Evolutionary conservation across 345 rosid genomes (phyloP).

Genomic region (Pugionium cornutum): DNA sequence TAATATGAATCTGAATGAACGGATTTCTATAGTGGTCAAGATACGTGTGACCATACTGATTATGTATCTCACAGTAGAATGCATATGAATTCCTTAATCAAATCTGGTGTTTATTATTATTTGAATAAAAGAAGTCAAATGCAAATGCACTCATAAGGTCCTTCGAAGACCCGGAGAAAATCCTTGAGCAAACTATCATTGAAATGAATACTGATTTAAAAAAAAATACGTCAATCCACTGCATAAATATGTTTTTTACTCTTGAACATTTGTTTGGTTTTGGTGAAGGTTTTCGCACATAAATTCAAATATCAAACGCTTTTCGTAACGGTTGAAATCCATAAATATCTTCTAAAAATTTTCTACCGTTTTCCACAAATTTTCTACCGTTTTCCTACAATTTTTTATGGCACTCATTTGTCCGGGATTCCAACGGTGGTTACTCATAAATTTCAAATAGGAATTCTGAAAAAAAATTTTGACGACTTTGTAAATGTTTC

Average conservation of each 20-base stretch:
- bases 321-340: too few species aligned
- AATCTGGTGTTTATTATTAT: constrained; percentile 13
- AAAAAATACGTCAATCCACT: constrained; percentile 86
- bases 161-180: constrained; percentile 81
- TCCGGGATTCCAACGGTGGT: too few species aligned
- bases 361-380: too few species aligned
- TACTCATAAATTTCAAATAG: too few species aligned
- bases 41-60: constrained; percentile 33
- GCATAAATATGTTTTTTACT: constrained; percentile 51
- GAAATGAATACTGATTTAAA: constrained; percentile 75
- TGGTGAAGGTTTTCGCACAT: too few species aligned
- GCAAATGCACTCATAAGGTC: constrained; percentile 61
- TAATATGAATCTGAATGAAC: constrained; percentile 67
- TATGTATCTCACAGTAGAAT: not conserved
- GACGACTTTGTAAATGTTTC: too few species aligned
- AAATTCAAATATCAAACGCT: too few species aligned
- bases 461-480: too few species aligned
- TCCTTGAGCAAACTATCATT: constrained; percentile 70
- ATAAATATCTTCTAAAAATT: too few species aligned
- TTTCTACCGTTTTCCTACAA: too few species aligned
- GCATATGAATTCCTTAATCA: not conserved
- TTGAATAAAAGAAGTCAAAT: constrained; percentile 54
- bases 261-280: too few species aligned
- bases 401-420: too few species aligned
- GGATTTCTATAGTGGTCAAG: constrained; percentile 72